A percentile compares a stretch with the other conserved stretches of the same genome.
Evolutionary conservation across 768 basidiomycete genomes (phyloP).

Genomic region (Lenzites betulinus): DNA sequence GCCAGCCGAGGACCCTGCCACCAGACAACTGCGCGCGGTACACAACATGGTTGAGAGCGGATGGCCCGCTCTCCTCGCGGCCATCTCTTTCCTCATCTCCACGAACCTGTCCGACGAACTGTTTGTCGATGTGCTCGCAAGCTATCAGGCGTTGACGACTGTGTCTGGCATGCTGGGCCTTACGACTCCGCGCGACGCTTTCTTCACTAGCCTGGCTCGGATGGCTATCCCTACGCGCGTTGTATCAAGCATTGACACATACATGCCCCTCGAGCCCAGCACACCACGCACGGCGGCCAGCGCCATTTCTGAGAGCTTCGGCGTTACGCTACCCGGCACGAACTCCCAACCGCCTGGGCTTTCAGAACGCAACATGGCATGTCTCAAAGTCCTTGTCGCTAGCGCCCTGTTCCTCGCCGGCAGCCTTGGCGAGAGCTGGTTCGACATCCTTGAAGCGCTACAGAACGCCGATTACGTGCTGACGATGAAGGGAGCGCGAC

Average conservation of each 20-base stretch:
- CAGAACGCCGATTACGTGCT: conserved; percentile 96
- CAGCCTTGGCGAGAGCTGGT: conserved; percentile 90
- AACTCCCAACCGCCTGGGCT: conserved; percentile 68
- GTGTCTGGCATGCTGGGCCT: conserved; percentile 89
- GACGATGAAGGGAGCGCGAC: conserved; percentile 52
- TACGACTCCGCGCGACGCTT: conserved; percentile 87
- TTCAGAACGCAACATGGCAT: conserved; percentile 88
- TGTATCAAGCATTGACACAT: conserved; percentile 78
- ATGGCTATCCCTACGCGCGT: conserved; percentile 90
- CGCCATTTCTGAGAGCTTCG: conserved; percentile 67
- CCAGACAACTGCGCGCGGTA: conserved; percentile 62
- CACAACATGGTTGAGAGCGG: conserved; percentile 81
- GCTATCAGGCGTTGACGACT: conserved; percentile 82
- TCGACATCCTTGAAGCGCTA: conserved; percentile 82
- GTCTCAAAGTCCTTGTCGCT: conserved; percentile 78
- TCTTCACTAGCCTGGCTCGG: conserved; percentile 87
- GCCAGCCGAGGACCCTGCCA: conserved; percentile 52
- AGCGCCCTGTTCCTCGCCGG: conserved; percentile 83
- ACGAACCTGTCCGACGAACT: conserved; percentile 92
- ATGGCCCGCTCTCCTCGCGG: conserved; percentile 93
- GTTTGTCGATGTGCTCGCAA: conserved; percentile 82
- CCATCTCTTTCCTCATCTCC: conserved; percentile 84
- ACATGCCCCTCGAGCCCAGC: conserved; percentile 43
- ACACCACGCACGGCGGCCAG: conserved; percentile 62
- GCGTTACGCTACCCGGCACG: conserved; percentile 44